Percentiles rank a stretch among this genome's conserved stretches.
These are phyloP conservation scores for Trapa incisa DNA, from an alignment of 345 rosid genomes.

Conservation along the genomic window DNA sequence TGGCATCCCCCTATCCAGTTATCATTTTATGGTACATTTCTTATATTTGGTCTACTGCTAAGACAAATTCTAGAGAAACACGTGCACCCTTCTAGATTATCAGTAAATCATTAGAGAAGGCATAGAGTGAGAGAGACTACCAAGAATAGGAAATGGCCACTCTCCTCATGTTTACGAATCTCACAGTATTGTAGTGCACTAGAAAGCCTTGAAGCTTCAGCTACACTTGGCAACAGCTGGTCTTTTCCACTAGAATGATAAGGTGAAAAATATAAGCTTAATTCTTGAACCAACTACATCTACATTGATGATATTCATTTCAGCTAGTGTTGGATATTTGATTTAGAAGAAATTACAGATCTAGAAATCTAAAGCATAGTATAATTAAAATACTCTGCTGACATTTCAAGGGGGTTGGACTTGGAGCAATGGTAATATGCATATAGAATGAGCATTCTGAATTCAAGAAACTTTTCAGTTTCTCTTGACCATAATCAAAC, in stretches of 20 bases:
- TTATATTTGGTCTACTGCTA: background rate
- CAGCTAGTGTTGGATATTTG: background rate
- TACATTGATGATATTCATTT: background rate
- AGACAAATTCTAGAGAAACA: background rate
- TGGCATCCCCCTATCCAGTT: background rate
- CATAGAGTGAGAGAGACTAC: conserved; percentile 17
- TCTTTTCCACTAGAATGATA: conserved; percentile 51
- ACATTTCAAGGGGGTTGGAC: background rate
- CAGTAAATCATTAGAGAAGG: background rate
- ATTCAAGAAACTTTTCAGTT: background rate
- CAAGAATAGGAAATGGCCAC: conserved; percentile 74
- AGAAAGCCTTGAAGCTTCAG: conserved; percentile 50
- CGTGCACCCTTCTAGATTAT: background rate
- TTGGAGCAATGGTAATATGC: background rate
- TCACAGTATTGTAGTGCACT: conserved; percentile 33
- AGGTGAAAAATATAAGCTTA: background rate
- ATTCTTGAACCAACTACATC: background rate
- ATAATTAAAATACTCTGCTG: background rate
- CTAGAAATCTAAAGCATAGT: background rate
- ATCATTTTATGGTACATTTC: background rate
- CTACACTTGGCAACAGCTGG: conserved; percentile 55
- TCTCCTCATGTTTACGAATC: conserved; percentile 40
- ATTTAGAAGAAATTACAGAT: background rate
- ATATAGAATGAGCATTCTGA: background rate
- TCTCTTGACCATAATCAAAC: background rate